Conservation (phyloP, 768 basidiomycete species). For the Hemileccinum rubropunctum region DNA sequence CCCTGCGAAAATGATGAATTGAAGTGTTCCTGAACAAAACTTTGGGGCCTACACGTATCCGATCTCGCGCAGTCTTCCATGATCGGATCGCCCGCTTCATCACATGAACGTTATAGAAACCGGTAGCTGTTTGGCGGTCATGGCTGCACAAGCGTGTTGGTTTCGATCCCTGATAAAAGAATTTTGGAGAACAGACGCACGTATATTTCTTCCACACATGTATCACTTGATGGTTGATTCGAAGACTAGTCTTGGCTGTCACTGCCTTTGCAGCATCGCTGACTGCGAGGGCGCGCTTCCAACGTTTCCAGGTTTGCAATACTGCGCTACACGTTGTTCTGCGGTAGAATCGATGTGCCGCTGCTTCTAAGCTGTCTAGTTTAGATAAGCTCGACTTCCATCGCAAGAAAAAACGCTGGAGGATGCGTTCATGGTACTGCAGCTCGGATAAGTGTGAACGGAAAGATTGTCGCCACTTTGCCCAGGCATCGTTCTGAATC, state of each 20-base stretch:
- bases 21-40: not conserved
- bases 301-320: constrained; percentile 51
- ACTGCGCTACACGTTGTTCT: constrained; percentile 37
- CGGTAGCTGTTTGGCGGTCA: constrained; percentile 41
- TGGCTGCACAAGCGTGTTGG: constrained; percentile 35
- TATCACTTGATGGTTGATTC: constrained; percentile 49
- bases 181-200: constrained; percentile 38
- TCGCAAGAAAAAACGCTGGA: constrained; percentile 41
- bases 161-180: not conserved
- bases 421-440: constrained; percentile 45
- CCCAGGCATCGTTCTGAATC: constrained; percentile 58
- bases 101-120: constrained; percentile 39
- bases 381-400: constrained; percentile 52
- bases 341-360: constrained; percentile 49
- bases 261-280: constrained; percentile 45
- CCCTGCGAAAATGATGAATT: constrained; percentile 38
- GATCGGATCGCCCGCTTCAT: constrained; percentile 45
- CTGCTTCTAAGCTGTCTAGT: constrained; percentile 43
- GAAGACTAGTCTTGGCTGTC: constrained; percentile 40
- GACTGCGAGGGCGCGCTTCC: constrained; percentile 49
- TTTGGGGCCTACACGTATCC: constrained; percentile 45
- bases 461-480: constrained; percentile 61
- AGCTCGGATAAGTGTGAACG: constrained; percentile 50
- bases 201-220: constrained; percentile 54
- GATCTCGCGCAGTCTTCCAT: constrained; percentile 55